Percentiles rank a stretch among this genome's conserved stretches.
These are phyloP conservation scores for Thelonectria rubi DNA, from an alignment of 2,329 filamentous ascomycete genomes.

Conservation along the genomic window DNA sequence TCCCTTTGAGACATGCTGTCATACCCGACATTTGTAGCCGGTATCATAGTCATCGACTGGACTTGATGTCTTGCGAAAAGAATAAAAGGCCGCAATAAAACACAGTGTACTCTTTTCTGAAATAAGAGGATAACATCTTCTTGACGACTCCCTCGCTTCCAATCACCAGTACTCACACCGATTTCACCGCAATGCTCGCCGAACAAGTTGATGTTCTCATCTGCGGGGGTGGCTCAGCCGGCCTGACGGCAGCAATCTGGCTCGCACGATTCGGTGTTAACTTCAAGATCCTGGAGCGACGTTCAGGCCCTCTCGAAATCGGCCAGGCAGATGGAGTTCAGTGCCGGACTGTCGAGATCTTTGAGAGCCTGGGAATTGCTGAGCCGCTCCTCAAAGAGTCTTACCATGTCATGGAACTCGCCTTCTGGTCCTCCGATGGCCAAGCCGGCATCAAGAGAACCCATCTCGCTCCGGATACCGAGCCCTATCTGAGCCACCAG, in stretches of 20 bases:
- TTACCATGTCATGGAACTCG: conserved; percentile 66
- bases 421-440: conserved; percentile 57
- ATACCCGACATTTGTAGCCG: background rate
- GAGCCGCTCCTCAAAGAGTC: conserved; percentile 64
- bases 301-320: conserved; percentile 24
- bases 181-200: background rate
- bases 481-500: conserved; percentile 24
- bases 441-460: conserved; percentile 12
- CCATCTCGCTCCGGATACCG: conserved; percentile 21
- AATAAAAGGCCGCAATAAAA: background rate
- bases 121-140: background rate
- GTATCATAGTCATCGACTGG: background rate
- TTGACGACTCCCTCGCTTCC: background rate
- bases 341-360: conserved; percentile 60
- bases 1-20: background rate
- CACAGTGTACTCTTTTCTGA: background rate
- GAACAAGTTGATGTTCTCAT: conserved; percentile 26
- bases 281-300: conserved; percentile 29
- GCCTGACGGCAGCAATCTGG: conserved; percentile 30
- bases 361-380: conserved; percentile 66
- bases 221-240: conserved; percentile 31
- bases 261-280: conserved; percentile 26
- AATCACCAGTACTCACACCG: background rate
- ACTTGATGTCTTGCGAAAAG: background rate
- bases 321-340: conserved; percentile 33